These are phyloP conservation scores for Gastrolobium villosum DNA, from an alignment of 306 rosid species.

Conservation along the genomic window DNA sequence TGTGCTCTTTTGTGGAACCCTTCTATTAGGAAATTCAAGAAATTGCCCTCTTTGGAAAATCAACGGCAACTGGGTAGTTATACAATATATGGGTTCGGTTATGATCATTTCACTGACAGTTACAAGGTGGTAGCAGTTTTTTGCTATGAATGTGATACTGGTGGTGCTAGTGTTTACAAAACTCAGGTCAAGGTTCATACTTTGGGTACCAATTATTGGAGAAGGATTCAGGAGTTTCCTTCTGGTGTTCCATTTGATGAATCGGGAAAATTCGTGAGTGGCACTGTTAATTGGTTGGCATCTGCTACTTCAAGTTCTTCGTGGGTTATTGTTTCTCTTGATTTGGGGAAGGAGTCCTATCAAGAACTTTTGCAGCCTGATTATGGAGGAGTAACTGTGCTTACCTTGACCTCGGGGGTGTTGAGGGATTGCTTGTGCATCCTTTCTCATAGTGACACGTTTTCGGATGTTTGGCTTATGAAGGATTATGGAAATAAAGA, in stretches of 20 bases:
- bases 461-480: constrained; percentile 50
- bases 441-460: not conserved
- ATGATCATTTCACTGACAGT: constrained; percentile 35
- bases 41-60: constrained; percentile 21
- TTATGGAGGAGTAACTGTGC: not conserved
- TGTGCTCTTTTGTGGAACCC: constrained; percentile 45
- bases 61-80: not conserved
- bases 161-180: not conserved
- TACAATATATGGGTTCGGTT: constrained; percentile 47
- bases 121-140: constrained; percentile 50
- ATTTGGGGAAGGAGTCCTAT: constrained; percentile 51
- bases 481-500: constrained; percentile 51
- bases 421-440: constrained; percentile 44
- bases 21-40: constrained; percentile 30
- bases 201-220: constrained; percentile 43
- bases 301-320: not conserved
- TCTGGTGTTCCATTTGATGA: not conserved
- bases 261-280: constrained; percentile 43
- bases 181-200: constrained; percentile 38
- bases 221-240: constrained; percentile 46
- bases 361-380: constrained; percentile 46
- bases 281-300: constrained; percentile 53
- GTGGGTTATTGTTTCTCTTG: constrained; percentile 45
- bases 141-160: not conserved
- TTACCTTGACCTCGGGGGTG: not conserved